Evolutionary conservation across 2,329 filamentous ascomycete genomes (phyloP), one percentile per base, ranked within the genome.

Genomic region (Nemania sp.): DNA sequence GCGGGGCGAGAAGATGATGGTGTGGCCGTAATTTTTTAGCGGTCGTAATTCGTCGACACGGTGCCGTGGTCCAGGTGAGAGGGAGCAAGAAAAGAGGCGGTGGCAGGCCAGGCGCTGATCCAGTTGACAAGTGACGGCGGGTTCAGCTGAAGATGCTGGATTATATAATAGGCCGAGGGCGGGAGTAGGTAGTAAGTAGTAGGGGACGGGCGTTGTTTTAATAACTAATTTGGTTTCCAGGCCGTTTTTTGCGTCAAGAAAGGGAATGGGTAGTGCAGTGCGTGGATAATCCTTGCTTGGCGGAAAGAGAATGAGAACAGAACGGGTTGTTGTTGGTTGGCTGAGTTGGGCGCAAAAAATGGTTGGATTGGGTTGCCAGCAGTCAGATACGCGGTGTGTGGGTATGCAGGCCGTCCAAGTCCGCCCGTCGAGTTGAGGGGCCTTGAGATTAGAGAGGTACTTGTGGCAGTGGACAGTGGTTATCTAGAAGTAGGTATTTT

Each of bases 341-440:
- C 25, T 57, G 62, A 69, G 69, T 72, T 71, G 70, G 70, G 69
- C 69, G 70, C 67, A 59, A 70, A 71, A 61, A 69, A 60, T 65
- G 58, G 60, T 67, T 65, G 67, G 66, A 70, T 72, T 72, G 70
- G 70, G 70, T 70, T 70, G 63, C 60, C 56, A 59, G 62, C 54
- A 63, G 59, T 63, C 43, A 39, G 35, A 13, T 39, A n/a, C 64
- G 25, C 60, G 63, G 62, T 54, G 57, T 64, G 64, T 68, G 68
- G 64, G 63, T 67, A 65, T 64, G 60, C 39, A 59, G 65, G 64
- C 60, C 61, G 29, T 62, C 50, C 62, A 56, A 29, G 58, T 56
- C n/a, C n/a, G n/a, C n/a, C n/a, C 48, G 61, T 48, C 50, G n/a
- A 57, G 45, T 47, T 52, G 62, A 62, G 62, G 59, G 45, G 57